A percentile compares a stretch with the other conserved stretches of the same genome.
Conservation (phyloP, 192 early-diverging fungal species). For the Podila epicladia region DNA sequence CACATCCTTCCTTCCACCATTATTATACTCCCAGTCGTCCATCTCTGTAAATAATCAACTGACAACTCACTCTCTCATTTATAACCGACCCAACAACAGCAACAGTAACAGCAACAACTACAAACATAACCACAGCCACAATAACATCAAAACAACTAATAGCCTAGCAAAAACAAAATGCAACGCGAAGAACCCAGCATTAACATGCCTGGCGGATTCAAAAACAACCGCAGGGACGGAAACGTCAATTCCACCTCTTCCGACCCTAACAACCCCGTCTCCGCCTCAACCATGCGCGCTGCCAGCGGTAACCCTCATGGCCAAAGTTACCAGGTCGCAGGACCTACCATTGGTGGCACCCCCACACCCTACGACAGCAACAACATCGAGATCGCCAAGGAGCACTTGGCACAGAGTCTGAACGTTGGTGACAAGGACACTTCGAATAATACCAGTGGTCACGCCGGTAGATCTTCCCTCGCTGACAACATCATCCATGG, state of each 20-base stretch:
- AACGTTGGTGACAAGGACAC: neutral
- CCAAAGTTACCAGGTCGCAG: conserved; percentile 12
- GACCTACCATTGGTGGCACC: conserved; percentile 8
- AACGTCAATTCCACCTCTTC: neutral
- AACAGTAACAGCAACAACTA: too few species aligned
- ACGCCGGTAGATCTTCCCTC: neutral
- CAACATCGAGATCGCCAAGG: conserved; percentile 1
- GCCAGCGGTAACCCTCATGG: conserved; percentile 13
- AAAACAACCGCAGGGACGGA: neutral
- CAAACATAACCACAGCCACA: too few species aligned
- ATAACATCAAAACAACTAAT: neutral
- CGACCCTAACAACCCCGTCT: neutral
- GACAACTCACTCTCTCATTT: neutral
- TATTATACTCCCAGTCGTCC: neutral
- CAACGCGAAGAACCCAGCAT: conserved; percentile 15
- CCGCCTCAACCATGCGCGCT: conserved; percentile 23
- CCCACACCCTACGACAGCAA: conserved; percentile 5
- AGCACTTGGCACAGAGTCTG: conserved; percentile 2
- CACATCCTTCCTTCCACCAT: neutral
- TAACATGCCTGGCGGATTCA: conserved; percentile 40
- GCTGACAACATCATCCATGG: conserved; percentile 8
- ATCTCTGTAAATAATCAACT: too few species aligned
- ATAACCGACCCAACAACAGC: too few species aligned
- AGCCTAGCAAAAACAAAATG: neutral
- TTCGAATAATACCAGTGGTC: neutral